phyloP scores from a whole-genome alignment of 2,329 filamentous ascomycete species.

The Apiospora hydei region DNA sequence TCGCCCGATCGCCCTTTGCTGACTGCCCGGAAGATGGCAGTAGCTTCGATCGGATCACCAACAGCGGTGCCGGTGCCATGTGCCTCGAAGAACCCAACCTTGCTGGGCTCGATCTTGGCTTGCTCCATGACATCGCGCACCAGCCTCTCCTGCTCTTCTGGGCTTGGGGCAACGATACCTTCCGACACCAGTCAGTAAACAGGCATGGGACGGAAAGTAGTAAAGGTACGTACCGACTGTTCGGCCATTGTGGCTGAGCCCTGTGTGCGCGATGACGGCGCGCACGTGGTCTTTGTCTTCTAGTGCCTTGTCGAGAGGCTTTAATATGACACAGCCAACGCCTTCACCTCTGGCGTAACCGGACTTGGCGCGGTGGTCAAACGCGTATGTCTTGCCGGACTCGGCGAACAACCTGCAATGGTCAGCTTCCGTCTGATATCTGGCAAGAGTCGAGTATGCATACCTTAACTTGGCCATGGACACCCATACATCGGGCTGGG shows the following conservation, averaged over 20 bases:
- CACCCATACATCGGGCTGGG: constrained; percentile 36
- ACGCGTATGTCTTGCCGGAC: constrained; percentile 29
- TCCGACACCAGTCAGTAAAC: constrained; percentile 41
- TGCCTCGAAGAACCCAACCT: constrained; percentile 48
- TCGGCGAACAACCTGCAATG: constrained; percentile 24
- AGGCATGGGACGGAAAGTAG: constrained; percentile 51
- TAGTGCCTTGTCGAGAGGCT: constrained; percentile 42
- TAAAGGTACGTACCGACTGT: constrained; percentile 27
- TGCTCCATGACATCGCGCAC: constrained; percentile 38
- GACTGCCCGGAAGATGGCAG: constrained; percentile 47
- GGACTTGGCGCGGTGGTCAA: constrained; percentile 42
- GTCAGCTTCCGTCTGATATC: background rate
- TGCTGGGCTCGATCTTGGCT: constrained; percentile 22
- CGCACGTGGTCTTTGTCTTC: constrained; percentile 45
- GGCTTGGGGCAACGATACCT: constrained; percentile 38
- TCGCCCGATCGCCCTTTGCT: constrained; percentile 33
- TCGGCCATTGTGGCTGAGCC: constrained; percentile 35
- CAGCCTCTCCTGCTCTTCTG: constrained; percentile 37
- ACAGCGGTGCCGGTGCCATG: constrained; percentile 57
- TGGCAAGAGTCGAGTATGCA: background rate
- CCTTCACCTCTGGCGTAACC: constrained; percentile 46
- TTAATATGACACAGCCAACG: constrained; percentile 42
- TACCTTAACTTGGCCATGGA: constrained; percentile 33
- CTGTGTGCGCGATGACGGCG: constrained; percentile 44
- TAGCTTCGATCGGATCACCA: constrained; percentile 55